These are phyloP conservation scores for Lipomyces oligophaga DNA, from an alignment of 805 yeast species.

Conservation along the genomic window DNA sequence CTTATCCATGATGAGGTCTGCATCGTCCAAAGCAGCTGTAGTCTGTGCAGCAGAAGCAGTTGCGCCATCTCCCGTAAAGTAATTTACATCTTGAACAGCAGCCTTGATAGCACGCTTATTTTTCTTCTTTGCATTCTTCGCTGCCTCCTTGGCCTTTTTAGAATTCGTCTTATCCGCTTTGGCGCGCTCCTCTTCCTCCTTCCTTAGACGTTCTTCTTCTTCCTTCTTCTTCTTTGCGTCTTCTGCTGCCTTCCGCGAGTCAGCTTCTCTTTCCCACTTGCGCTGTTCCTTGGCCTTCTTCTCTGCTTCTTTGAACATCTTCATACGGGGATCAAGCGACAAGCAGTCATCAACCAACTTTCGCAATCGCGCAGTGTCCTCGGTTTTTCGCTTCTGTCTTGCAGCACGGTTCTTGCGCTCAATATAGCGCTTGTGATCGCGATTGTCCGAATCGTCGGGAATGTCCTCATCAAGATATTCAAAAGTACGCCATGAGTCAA, in stretches of 20 bases:
- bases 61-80: conserved; percentile 65
- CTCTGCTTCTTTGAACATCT: conserved; percentile 86
- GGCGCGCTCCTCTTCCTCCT: conserved; percentile 65
- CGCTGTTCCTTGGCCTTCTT: conserved; percentile 88
- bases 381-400: conserved; percentile 96
- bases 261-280: conserved; percentile 98
- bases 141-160: conserved; percentile 94
- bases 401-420: conserved; percentile 96
- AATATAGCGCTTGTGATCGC: conserved; percentile 98
- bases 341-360: conserved; percentile 85
- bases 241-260: conserved; percentile 94
- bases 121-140: conserved; percentile 88
- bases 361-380: conserved; percentile 85
- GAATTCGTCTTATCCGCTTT: conserved; percentile 68
- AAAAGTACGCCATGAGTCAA: conserved; percentile 97
- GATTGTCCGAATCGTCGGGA: conserved; percentile 97
- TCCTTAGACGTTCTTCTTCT: conserved; percentile 78
- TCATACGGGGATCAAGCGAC: conserved; percentile 91
- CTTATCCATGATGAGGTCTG: conserved; percentile 71
- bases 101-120: conserved; percentile 82
- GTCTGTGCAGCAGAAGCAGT: conserved; percentile 57
- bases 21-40: conserved; percentile 51
- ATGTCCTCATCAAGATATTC: conserved; percentile 98
- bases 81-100: conserved; percentile 75
- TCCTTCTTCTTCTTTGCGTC: conserved; percentile 80